phyloP scores from a whole-genome alignment of 108 stramenopile species.

The Seminavis robusta region DNA sequence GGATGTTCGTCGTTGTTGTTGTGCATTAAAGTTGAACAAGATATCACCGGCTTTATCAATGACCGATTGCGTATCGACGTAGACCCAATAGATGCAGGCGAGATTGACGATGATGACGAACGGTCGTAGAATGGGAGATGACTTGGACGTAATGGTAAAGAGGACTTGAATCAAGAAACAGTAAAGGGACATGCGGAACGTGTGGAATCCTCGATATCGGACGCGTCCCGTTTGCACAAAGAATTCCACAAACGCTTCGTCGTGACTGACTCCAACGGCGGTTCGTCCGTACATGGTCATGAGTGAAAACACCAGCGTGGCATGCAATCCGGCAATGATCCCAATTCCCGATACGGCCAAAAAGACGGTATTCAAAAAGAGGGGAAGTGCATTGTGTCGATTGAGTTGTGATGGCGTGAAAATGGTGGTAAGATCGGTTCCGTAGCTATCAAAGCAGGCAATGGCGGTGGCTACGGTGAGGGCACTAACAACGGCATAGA shows the following conservation, averaged over 20 bases:
- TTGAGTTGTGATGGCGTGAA: no score
- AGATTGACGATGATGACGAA: no score
- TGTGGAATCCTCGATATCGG: conserved; percentile 8
- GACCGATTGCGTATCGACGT: no score
- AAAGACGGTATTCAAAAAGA: conserved; percentile 1
- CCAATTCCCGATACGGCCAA: not conserved
- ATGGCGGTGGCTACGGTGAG: conserved; percentile 12
- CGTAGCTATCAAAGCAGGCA: conserved; percentile 10
- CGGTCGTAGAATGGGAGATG: no score
- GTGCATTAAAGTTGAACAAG: no score
- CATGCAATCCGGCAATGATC: conserved; percentile 13
- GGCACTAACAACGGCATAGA: no score
- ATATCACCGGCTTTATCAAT: no score
- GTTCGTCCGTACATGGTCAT: conserved; percentile 25
- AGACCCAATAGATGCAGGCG: no score
- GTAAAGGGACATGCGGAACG: conserved; percentile 7
- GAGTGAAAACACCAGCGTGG: conserved; percentile 19
- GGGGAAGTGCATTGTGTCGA: not conserved
- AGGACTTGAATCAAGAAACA: conserved; percentile 10
- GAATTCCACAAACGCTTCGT: conserved; percentile 11
- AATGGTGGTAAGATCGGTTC: no score
- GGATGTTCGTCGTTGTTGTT: no score
- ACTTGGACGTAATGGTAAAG: conserved; percentile 5
- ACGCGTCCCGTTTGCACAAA: no score
- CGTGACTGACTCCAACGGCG: conserved; percentile 13